Evolutionary conservation across 192 early-diverging fungal genomes (phyloP), one percentile per base, ranked within the genome.

Genomic region (Gigaspora rosea): DNA sequence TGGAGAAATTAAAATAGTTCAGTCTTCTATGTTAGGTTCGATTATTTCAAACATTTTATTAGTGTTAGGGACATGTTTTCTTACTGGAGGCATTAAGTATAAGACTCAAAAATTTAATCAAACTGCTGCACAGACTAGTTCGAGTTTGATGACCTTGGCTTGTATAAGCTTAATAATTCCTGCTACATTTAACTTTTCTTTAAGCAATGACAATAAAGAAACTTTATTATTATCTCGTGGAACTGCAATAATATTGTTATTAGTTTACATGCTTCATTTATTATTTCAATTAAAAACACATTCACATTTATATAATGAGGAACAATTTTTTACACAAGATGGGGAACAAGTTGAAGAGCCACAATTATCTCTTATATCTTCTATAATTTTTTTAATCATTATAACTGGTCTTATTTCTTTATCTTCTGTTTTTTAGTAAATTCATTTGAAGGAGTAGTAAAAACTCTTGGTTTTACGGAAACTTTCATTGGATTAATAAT

Each of bases 401-500:
- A 82, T 90, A 51, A 95, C 94, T 4, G 80, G 90, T 0, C 71
- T 91, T 12, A 90, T 95, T 1, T 90, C 92, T 8, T 74, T 97
- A 41, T 41, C 41, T 27, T 95, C 95, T 49, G 95, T 77, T 92
- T 86, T 73, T 81, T 98, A 12, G 95, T 98, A 2, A 87, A 83
- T 32, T 91, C 92, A 0, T 94, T 98, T 50, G 92, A 95, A 58
- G 90, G 87, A 18, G 76, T 98, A n/a, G 88, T 92, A 8, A 77
- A 90, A 35, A 75, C 86, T 52, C 93, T 91, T 88, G 80, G 88
- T 56, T 82, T 97, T 32, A 88, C 82, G 32, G 77, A 90, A n/a
- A 91, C 91, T 8, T 98, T 98, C 83, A 92, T 98, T 48, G 96
- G 96, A 58, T 88, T 98, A 56, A 92, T 97, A 76, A 74, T 98